Conservation (phyloP, 2,329 filamentous ascomycete genomes). For the Stagonosporopsis rhizophila region DNA sequence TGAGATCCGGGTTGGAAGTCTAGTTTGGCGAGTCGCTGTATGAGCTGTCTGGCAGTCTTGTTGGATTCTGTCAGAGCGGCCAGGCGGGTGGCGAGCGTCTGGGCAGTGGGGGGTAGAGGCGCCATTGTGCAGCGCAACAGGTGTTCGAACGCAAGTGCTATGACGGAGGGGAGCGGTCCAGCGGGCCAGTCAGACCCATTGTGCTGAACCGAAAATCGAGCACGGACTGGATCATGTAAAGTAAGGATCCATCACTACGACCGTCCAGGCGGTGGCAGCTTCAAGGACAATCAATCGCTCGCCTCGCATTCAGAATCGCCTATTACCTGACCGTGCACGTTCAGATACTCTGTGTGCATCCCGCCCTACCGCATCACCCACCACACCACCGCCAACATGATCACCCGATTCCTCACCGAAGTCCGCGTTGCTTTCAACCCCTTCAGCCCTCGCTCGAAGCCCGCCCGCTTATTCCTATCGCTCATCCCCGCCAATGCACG, state of each 20-base stretch:
- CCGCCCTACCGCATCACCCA: background rate
- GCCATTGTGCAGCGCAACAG: slow-evolving; percentile 42
- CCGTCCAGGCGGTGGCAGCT: background rate
- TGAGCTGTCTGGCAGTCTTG: slow-evolving; percentile 61
- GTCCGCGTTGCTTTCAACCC: slow-evolving; percentile 91
- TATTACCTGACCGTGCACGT: background rate
- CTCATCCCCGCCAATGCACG: slow-evolving; percentile 82
- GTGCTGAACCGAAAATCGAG: slow-evolving; percentile 20
- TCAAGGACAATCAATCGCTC: background rate
- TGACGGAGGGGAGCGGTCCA: slow-evolving; percentile 38
- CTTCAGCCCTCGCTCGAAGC: slow-evolving; percentile 79
- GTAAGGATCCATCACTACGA: slow-evolving; percentile 4
- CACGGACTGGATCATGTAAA: slow-evolving; percentile 29
- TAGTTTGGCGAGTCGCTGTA: slow-evolving; percentile 65
- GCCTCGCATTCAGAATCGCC: background rate
- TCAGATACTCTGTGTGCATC: background rate
- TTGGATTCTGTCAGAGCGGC: slow-evolving; percentile 61
- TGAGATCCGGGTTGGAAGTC: slow-evolving; percentile 68
- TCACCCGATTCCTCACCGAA: slow-evolving; percentile 85
- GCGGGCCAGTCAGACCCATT: slow-evolving; percentile 25
- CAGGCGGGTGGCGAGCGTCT: slow-evolving; percentile 57
- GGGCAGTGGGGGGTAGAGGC: slow-evolving; percentile 43
- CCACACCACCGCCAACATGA: slow-evolving; percentile 63
- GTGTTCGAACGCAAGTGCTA: slow-evolving; percentile 36
- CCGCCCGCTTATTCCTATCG: slow-evolving; percentile 86